A percentile compares a stretch with the other conserved stretches of the same genome.
These are phyloP conservation scores for Solanum hybrid DNA, from an alignment of 305 asterid species.

Conservation along the genomic window DNA sequence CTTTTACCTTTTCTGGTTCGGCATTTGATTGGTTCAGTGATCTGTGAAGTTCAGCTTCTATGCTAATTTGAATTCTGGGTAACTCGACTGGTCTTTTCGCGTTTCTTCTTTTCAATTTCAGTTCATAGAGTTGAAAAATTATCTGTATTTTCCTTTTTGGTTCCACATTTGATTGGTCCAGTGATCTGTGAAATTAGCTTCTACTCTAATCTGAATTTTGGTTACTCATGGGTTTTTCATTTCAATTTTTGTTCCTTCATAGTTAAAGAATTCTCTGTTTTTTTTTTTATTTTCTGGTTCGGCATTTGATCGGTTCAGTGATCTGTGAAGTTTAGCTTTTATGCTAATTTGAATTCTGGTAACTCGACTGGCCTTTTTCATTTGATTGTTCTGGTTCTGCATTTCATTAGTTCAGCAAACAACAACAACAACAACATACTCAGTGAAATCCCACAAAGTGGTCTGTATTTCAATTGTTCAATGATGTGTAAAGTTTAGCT, in stretches of 20 bases:
- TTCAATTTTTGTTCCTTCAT: background rate
- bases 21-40: background rate
- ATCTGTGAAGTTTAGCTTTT: background rate
- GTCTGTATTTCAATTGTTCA: background rate
- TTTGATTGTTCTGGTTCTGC: background rate
- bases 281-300: background rate
- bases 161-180: background rate
- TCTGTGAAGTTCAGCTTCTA: background rate
- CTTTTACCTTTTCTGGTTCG: background rate
- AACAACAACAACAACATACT: background rate
- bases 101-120: background rate
- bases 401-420: background rate
- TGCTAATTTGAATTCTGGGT: background rate
- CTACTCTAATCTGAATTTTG: background rate
- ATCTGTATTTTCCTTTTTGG: background rate
- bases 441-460: background rate
- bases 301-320: background rate
- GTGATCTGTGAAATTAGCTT: background rate
- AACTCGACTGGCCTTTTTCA: background rate
- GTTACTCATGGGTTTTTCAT: background rate
- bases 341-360: background rate
- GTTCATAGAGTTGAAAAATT: background rate
- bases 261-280: background rate
- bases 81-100: background rate
- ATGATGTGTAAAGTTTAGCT: background rate